Percentiles rank a stretch among this genome's conserved stretches.
These are phyloP conservation scores for Naganishia albida DNA, from an alignment of 1,284 basidiomycete genomes.

Conservation along the genomic window DNA sequence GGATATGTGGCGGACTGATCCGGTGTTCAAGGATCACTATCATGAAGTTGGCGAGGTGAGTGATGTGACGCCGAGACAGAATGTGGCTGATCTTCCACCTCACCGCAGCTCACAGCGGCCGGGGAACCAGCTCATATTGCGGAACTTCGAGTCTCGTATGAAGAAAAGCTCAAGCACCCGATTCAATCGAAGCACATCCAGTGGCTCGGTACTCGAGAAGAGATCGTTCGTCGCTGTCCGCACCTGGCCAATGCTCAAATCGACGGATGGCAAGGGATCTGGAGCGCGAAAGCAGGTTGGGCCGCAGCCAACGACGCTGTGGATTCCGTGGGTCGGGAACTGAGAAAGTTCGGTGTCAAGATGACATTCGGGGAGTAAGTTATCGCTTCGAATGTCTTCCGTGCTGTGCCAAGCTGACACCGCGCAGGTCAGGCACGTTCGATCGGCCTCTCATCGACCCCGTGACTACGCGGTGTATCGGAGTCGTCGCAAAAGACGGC, in stretches of 20 bases:
- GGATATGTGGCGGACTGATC: constrained; percentile 48
- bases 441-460: constrained; percentile 37
- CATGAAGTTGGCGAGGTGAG: constrained; percentile 46
- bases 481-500: constrained; percentile 45
- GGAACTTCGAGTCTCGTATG: constrained; percentile 35
- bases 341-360: constrained; percentile 44
- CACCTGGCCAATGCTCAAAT: constrained; percentile 27
- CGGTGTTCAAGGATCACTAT: constrained; percentile 43
- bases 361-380: constrained; percentile 40
- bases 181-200: constrained; percentile 20
- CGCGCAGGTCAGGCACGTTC: constrained; percentile 41
- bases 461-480: constrained; percentile 39
- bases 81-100: background rate
- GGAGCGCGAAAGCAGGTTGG: constrained; percentile 46
- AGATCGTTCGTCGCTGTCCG: constrained; percentile 27
- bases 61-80: background rate
- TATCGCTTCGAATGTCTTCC: background rate
- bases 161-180: constrained; percentile 19
- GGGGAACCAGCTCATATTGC: constrained; percentile 31
- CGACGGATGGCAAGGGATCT: constrained; percentile 45
- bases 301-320: constrained; percentile 47
- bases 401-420: too few species aligned
- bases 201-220: constrained; percentile 34
- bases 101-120: constrained; percentile 10
- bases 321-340: constrained; percentile 43